These are phyloP conservation scores for Chlorella sp. DNA, from an alignment of 139 green algal species.

Conservation along the genomic window DNA sequence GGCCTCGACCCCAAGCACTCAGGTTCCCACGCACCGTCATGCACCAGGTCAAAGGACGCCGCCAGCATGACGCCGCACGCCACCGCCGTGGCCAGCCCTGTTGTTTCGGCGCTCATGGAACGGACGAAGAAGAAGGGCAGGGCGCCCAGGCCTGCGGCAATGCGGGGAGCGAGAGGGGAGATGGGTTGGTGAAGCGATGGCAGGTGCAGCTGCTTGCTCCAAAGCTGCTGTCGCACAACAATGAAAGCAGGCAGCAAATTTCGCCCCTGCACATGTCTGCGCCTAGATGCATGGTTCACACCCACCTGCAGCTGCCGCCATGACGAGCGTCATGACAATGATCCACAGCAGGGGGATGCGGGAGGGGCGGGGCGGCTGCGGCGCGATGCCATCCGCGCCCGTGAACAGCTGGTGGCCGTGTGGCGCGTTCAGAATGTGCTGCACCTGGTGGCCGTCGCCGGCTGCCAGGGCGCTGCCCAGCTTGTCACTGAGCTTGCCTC, in stretches of 20 bases:
- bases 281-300: no score
- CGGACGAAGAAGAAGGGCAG: constrained; percentile 83
- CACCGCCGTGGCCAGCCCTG: constrained; percentile 89
- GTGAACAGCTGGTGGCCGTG: background rate
- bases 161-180: no score
- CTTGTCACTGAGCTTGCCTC: background rate
- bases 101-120: constrained; percentile 53
- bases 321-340: constrained; percentile 64
- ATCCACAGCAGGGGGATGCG: constrained; percentile 45
- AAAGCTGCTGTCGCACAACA: no score
- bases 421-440: no score
- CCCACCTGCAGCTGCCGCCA: constrained; percentile 60
- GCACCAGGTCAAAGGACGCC: constrained; percentile 94
- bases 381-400: background rate
- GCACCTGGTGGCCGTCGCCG: background rate
- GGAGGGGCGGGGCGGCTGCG: background rate
- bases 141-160: constrained; percentile 65
- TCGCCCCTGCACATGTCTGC: no score
- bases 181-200: no score
- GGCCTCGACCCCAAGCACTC: no score
- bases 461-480: background rate
- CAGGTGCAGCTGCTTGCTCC: no score
- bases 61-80: constrained; percentile 98
- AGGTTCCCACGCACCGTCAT: constrained; percentile 87
- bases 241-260: no score